Evolutionary conservation across 2,329 filamentous ascomycete genomes (phyloP), one percentile per base, ranked within the genome.

Genomic region (Madurella mycetomatis): DNA sequence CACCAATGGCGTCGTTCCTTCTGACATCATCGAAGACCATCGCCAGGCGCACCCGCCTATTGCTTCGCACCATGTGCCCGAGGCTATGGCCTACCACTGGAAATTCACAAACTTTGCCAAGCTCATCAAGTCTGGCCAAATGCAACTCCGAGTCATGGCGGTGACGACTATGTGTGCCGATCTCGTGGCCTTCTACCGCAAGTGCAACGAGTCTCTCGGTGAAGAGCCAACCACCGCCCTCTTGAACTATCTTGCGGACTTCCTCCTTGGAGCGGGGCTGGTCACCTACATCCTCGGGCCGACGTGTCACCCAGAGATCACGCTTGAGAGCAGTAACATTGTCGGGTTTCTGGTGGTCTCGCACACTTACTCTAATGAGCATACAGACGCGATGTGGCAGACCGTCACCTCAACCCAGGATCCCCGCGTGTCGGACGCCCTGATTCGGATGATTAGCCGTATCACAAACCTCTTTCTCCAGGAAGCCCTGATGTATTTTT

Each of bases 251-350:
- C 74, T 95, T 50, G 83, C 88, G 5, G 75, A 81, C 19, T 86
- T 88, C 60, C 75, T 97, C 34, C 76, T 86, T 15, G 73, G 78
- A 7, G 86, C 87, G 40, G 84, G 85, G 50, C 75, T 97, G 25
- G 82, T 95, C 19, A 84, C 91, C 55, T 97, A 96, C 69, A 84
- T 99, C 44, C 81, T 96, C 49, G 90, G 92, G 1, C 85, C 92
- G 13, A 91, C 91, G 53, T 96, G 92, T 32, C 94, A 97, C 65
- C 90, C 92, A 1, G 91, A 96, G 66, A 83, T 97, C 50, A 94
- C 95, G 17, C 78, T 81, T 37, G 84, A 91, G 61, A 89, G 89
- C 64, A 79, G 81, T 41, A 95, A 96, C 59, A 88, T 97, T 50
- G 77, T 96, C 46, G 89, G 89, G 1, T 97, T 97, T 65, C 76